phyloP scores from a whole-genome alignment of 148 eudicot species.

The Cornus kousa region DNA sequence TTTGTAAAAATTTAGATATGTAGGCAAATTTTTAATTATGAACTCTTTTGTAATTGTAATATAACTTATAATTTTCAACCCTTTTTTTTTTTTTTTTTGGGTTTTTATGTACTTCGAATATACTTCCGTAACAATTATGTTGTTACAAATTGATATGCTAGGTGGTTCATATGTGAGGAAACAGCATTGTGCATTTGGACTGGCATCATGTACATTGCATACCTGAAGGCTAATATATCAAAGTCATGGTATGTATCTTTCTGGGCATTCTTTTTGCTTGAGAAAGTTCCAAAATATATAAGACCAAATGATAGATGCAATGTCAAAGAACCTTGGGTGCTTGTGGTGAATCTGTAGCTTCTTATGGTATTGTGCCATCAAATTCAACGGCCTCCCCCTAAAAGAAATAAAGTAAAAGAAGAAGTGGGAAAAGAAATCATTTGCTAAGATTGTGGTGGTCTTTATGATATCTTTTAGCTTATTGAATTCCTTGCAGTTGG shows the following conservation, averaged over 20 bases:
- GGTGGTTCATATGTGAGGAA: slow-evolving; percentile 94
- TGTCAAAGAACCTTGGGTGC: too few relatives aligned
- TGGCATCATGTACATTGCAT: slow-evolving; percentile 57
- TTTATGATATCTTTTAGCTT: neutral
- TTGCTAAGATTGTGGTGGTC: neutral
- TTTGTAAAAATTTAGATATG: neutral
- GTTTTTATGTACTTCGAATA: neutral
- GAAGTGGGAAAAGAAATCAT: neutral
- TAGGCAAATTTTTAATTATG: neutral
- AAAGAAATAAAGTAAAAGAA: neutral
- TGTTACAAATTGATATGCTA: slow-evolving; percentile 22
- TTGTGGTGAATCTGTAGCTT: too few relatives aligned
- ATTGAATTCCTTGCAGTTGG: neutral
- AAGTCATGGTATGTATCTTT: slow-evolving; percentile 71
- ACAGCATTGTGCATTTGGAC: slow-evolving; percentile 91
- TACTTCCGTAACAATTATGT: neutral
- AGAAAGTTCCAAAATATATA: too few relatives aligned
- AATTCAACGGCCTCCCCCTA: neutral
- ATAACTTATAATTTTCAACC: too few relatives aligned
- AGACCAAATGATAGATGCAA: too few relatives aligned
- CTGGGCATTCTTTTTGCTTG: neutral
- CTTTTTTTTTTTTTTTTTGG: neutral
- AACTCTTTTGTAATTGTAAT: neutral
- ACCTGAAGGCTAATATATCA: slow-evolving; percentile 57
- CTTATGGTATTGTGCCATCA: too few relatives aligned